Percentiles rank a stretch among this genome's conserved stretches.
Conservation (phyloP, 2,329 filamentous ascomycete genomes). For the Fusarium penzigii region DNA sequence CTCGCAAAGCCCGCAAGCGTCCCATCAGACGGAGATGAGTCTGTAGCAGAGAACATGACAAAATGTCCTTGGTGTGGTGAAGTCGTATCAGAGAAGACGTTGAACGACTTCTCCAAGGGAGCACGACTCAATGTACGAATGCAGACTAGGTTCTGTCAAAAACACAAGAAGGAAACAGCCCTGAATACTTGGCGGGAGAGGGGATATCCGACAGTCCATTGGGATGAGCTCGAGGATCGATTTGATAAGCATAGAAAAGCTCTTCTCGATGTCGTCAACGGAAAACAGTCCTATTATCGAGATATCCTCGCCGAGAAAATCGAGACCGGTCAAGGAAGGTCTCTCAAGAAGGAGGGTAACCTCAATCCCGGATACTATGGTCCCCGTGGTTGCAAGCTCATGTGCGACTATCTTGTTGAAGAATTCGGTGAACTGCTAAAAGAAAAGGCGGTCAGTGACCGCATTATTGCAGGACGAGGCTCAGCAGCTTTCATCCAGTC, state of each 20-base stretch:
- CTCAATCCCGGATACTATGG: conserved; percentile 84
- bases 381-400: conserved; percentile 67
- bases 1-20: conserved; percentile 5
- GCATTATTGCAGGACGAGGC: conserved; percentile 65
- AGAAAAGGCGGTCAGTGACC: conserved; percentile 62
- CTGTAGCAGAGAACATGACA: conserved; percentile 19
- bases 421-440: conserved; percentile 62
- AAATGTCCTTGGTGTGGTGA: conserved; percentile 69
- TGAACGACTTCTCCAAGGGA: conserved; percentile 53
- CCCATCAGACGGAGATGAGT: conserved; percentile 6
- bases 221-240: conserved; percentile 60
- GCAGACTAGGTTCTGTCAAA: conserved; percentile 64
- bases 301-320: conserved; percentile 56
- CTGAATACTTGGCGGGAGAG: conserved; percentile 46
- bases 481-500: conserved; percentile 69
- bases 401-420: conserved; percentile 69
- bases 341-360: conserved; percentile 58
- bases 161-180: conserved; percentile 60
- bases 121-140: conserved; percentile 55
- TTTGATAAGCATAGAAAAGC: conserved; percentile 56
- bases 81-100: conserved; percentile 53
- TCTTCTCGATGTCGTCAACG: conserved; percentile 61
- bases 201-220: conserved; percentile 72
- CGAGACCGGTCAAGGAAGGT: conserved; percentile 57
- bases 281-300: conserved; percentile 62